Percentiles rank a stretch among this genome's conserved stretches.
These are phyloP conservation scores for Chlorella sp. DNA, from an alignment of 139 green algal species.

Conservation along the genomic window DNA sequence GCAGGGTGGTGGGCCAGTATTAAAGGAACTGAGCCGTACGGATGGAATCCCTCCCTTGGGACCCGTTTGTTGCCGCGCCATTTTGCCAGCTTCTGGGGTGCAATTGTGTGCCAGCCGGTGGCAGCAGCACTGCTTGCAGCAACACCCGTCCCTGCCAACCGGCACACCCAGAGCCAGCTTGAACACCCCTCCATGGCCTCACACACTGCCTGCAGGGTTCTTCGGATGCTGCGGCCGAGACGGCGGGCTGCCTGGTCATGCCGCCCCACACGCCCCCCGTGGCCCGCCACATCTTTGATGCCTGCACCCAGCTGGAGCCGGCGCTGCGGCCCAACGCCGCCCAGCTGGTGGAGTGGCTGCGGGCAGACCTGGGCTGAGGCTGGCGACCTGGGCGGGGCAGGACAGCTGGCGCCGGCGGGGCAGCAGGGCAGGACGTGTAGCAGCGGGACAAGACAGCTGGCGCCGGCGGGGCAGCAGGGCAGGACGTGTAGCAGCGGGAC, in stretches of 20 bases:
- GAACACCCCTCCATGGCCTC: background rate
- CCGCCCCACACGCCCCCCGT: slow-evolving; percentile 29
- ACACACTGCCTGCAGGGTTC: background rate
- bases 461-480: too few relatives aligned
- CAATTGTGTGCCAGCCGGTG: background rate
- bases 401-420: too few relatives aligned
- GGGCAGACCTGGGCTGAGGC: slow-evolving; percentile 2
- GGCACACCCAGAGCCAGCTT: background rate
- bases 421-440: too few relatives aligned
- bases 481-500: too few relatives aligned
- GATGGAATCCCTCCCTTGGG: too few relatives aligned
- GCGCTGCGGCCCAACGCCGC: slow-evolving; percentile 55
- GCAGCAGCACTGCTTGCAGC: background rate
- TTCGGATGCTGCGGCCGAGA: slow-evolving; percentile 5
- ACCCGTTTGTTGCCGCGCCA: background rate
- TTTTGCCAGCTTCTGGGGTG: too few relatives aligned
- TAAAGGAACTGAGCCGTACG: too few relatives aligned
- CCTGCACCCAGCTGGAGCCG: slow-evolving; percentile 64
- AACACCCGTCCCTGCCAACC: background rate
- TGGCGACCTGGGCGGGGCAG: too few relatives aligned
- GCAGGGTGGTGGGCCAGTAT: too few relatives aligned
- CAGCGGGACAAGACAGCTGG: too few relatives aligned
- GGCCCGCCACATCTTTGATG: slow-evolving; percentile 51
- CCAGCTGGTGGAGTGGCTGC: slow-evolving; percentile 72
- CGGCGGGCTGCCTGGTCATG: slow-evolving; percentile 30